These are phyloP conservation scores for Epichloe uncinata DNA, from an alignment of 2,329 filamentous ascomycete species.

Conservation along the genomic window DNA sequence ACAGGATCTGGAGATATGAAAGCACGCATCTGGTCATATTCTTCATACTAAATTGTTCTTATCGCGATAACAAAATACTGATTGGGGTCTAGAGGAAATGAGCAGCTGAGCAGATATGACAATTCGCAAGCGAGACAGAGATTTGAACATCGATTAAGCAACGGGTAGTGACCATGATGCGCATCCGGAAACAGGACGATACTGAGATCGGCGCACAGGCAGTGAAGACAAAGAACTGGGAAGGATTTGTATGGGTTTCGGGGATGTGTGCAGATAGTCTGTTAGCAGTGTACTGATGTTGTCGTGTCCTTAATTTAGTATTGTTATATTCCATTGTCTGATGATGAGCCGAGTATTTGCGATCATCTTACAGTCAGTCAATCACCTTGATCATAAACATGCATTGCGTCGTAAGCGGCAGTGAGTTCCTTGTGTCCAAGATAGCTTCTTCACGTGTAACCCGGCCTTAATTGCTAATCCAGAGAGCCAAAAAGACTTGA, in stretches of 20 bases:
- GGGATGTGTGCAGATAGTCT: slow-evolving; percentile 5
- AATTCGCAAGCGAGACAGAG: slow-evolving; percentile 4
- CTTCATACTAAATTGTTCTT: slow-evolving; percentile 26
- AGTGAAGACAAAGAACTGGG: slow-evolving; percentile 13
- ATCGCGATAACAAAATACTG: not conserved
- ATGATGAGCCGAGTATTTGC: not conserved
- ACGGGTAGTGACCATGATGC: slow-evolving; percentile 2
- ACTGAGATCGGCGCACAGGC: slow-evolving; percentile 14
- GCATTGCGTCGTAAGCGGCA: not conserved
- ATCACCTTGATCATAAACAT: not conserved
- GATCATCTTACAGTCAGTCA: not conserved
- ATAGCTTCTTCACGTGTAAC: not conserved
- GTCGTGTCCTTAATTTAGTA: not conserved
- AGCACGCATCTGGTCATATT: slow-evolving; percentile 90
- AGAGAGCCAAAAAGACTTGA: slow-evolving; percentile 59
- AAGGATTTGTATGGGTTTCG: slow-evolving; percentile 14
- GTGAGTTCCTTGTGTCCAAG: not conserved
- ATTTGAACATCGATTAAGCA: slow-evolving; percentile 1
- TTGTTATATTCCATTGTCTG: not conserved
- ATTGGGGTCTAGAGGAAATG: not conserved
- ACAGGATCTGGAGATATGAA: slow-evolving; percentile 97
- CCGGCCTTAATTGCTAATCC: not conserved
- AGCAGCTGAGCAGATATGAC: not conserved
- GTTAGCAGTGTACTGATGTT: not conserved
- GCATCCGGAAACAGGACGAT: not conserved